These are phyloP conservation scores for Protomyces macrosporus DNA, from an alignment of 1,139 yeast genomes.

Conservation along the genomic window DNA sequence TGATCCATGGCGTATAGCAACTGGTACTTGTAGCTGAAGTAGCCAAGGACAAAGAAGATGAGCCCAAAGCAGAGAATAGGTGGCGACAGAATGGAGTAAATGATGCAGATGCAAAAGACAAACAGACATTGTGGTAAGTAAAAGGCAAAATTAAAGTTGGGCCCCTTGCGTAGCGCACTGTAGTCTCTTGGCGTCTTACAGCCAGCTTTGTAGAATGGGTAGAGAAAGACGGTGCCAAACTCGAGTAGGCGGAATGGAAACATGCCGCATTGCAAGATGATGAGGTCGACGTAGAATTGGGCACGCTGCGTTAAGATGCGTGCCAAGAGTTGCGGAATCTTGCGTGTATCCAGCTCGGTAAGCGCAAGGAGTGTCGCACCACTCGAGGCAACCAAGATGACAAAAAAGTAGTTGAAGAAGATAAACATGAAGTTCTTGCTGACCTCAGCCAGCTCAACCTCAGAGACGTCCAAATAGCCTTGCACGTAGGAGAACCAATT, in stretches of 20 bases:
- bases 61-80: conserved; percentile 66
- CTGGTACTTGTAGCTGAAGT: conserved; percentile 74
- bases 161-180: conserved; percentile 67
- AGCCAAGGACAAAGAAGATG: conserved; percentile 67
- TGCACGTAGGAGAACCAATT: conserved; percentile 63
- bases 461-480: conserved; percentile 74
- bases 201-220: conserved; percentile 45
- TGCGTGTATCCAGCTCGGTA: conserved; percentile 65
- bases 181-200: conserved; percentile 53
- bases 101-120: conserved; percentile 65
- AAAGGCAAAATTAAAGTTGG: conserved; percentile 72
- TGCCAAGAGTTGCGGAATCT: conserved; percentile 73
- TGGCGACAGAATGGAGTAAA: conserved; percentile 67
- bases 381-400: conserved; percentile 77
- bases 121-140: conserved; percentile 76
- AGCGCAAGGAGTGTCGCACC: conserved; percentile 58
- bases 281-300: conserved; percentile 73
- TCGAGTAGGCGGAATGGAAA: conserved; percentile 69
- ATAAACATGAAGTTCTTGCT: conserved; percentile 63
- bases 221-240: conserved; percentile 61
- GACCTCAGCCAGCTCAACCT: conserved; percentile 70
- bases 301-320: conserved; percentile 64
- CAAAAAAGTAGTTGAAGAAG: conserved; percentile 76
- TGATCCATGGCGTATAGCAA: conserved; percentile 71
- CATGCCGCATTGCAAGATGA: conserved; percentile 83